Base-by-base conservation (phyloP, 257 asterid species). In the Nyctanthes arbortristis region DNA sequence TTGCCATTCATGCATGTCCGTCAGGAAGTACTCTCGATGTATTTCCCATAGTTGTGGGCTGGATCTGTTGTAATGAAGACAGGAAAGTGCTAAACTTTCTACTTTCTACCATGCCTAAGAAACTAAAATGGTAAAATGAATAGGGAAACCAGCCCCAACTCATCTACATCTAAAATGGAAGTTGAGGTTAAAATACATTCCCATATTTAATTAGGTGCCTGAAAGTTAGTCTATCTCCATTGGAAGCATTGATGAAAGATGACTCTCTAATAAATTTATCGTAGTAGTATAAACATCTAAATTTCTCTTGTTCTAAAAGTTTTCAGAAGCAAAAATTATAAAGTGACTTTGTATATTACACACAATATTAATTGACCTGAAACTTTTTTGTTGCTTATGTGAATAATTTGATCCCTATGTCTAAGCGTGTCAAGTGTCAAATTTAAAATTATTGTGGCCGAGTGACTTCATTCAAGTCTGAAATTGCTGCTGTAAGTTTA, bases 1-100 rank as follows among this genome's bases (percentile, higher is more conserved):
- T 66, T 61, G 37, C 34, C 63, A 39, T 57, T 30, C 40, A 28
- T 70, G 63, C 57, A 25, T 71, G 49, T 40, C 29, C 66, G 43
- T 61, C 39, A 47, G 55, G 16, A 29, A 18, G 20, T 7, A 33
- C 32, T 63, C 56, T 29, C 9, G 33, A 28, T n/a, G 14, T 40
- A 31, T 72, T 35, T 39, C 14, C 20, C 49, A 40, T 12, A 40
- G 16, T 40, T 40, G 49, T 1, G 49, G 49, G 49, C 49, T 13
- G 7, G 3, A 40, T 40, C 16, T 40, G 20, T 12, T 40, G 7
- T 40, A 20, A 40, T 40, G 49, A n/a, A 40, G 43, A 40, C 16
- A 14, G 49, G 20, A 5, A 40, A 40, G 2, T 13, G 49, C 49
- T 40, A 40, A 40, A n/a, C n/a, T 40, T 40, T 40, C 16, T 40